Evolutionary conservation across 1,284 basidiomycete species (phyloP).

Genomic region (Trametes versicolor): DNA sequence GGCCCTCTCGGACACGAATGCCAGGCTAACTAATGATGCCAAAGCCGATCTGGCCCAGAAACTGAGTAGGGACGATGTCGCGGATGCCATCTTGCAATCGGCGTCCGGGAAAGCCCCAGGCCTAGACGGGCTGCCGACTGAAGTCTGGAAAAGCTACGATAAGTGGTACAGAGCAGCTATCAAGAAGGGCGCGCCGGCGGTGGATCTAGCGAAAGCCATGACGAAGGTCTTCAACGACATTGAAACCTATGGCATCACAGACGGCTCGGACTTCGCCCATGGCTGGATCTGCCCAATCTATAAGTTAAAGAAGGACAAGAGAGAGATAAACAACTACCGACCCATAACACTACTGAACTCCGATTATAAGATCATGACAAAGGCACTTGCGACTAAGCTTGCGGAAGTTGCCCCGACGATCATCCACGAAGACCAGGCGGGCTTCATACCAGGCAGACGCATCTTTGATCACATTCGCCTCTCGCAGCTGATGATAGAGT

Average conservation of each 20-base stretch:
- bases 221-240: constrained; percentile 36
- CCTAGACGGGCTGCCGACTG: constrained; percentile 31
- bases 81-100: background rate
- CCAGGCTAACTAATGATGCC: background rate
- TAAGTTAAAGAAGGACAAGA: constrained; percentile 20
- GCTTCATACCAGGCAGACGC: constrained; percentile 41
- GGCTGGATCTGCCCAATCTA: constrained; percentile 48
- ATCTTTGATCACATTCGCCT: constrained; percentile 41
- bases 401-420: constrained; percentile 24
- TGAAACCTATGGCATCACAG: constrained; percentile 20
- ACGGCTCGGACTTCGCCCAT: constrained; percentile 33
- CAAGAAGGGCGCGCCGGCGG: background rate
- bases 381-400: constrained; percentile 34
- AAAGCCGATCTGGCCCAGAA: background rate
- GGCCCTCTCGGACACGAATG: background rate
- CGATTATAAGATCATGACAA: constrained; percentile 45
- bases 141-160: constrained; percentile 32
- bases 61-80: background rate
- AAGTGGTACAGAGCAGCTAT: background rate
- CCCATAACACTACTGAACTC: constrained; percentile 48
- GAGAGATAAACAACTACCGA: constrained; percentile 43
- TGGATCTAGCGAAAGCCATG: constrained; percentile 27
- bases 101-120: constrained; percentile 22
- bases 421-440: constrained; percentile 43
- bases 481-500: constrained; percentile 34